Base-by-base conservation (phyloP, 208 protist genomes). In the Leishmania turanica region DNA sequence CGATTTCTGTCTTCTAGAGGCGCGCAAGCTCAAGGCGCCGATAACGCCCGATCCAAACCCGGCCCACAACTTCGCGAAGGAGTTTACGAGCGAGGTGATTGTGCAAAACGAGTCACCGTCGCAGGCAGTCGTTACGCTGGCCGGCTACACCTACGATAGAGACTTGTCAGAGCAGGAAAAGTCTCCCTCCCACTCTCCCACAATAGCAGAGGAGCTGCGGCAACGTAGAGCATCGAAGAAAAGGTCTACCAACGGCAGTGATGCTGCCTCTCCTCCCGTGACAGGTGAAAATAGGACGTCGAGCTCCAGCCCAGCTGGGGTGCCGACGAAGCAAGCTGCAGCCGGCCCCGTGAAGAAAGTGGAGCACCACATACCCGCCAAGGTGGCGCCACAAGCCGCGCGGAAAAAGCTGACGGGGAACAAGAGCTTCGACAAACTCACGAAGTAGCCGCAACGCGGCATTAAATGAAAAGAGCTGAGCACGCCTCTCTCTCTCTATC, bases 61-160 rank as follows among this genome's bases (percentile, higher is more conserved):
- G 34, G 68, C 91, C 13, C 85, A 90, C n/a, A 97, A 97, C 89
- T 97, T 97, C 81, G 84, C 92, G n/a, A 68, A 66, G 17, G 87
- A 94, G 68, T 96, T 97, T 81, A 97, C 94, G 6, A 85, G 78
- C 4, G 80, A 91, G 85, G 76, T 77, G 21, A 83, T 95, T 56
- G 31, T 71, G 40, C 78, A 60, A 40, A 75, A 65, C 37, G 73
- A 54, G 88, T 85, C 66, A 80, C 91, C 69, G 58, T 81, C 69
- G 68, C 49, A 56, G 80, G 77, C 54, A 69, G 86, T 68, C 64
- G 88, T 85, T 42, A 84, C 79, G 86, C 54, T 96, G 24, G 87
- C 85, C 13, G 92, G 94, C 42, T 96, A 96, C 81, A 93, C 92
- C 19, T 95, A 93, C 85, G 88, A 72, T 45, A 34, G 76, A 42